These are phyloP conservation scores for Pluteus cervinus DNA, from an alignment of 768 basidiomycete species.

Conservation along the genomic window DNA sequence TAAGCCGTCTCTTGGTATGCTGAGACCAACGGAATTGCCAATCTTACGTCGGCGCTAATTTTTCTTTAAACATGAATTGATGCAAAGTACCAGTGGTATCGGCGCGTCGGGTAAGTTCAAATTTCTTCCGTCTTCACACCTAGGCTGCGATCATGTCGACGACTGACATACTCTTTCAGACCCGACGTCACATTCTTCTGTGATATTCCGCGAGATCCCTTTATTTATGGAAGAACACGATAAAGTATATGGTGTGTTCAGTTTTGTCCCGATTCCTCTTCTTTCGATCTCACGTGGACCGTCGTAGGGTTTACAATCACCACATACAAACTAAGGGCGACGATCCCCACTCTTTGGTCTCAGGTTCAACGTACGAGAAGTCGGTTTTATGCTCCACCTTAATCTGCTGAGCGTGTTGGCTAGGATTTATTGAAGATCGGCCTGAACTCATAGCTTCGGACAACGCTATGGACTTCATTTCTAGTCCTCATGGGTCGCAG, in stretches of 20 bases:
- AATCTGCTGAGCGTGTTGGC: neutral
- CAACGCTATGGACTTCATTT: constrained; percentile 63
- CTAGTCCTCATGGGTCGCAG: constrained; percentile 60
- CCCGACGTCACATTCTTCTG: constrained; percentile 76
- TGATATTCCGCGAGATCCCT: constrained; percentile 63
- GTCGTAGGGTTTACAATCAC: constrained; percentile 63
- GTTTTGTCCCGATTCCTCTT: neutral
- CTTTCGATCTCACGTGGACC: constrained; percentile 10
- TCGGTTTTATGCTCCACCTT: neutral
- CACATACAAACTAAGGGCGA: constrained; percentile 69
- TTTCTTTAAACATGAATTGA: constrained; percentile 69
- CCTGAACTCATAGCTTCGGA: constrained; percentile 50
- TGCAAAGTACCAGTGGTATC: constrained; percentile 73
- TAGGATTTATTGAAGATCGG: constrained; percentile 56
- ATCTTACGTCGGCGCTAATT: constrained; percentile 35
- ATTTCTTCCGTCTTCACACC: neutral
- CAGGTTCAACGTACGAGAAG: constrained; percentile 51
- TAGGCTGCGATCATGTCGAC: constrained; percentile 10
- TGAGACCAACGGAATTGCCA: constrained; percentile 25
- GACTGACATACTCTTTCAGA: constrained; percentile 25
- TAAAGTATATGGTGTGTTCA: constrained; percentile 54
- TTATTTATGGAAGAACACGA: constrained; percentile 70
- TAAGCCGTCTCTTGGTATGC: constrained; percentile 18
- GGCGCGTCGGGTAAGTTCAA: constrained; percentile 42
- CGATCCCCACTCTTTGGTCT: constrained; percentile 75